A percentile compares a stretch with the other conserved stretches of the same genome.
phyloP scores from a whole-genome alignment of 179 eudicot genomes.

The Spergularia azorica region DNA sequence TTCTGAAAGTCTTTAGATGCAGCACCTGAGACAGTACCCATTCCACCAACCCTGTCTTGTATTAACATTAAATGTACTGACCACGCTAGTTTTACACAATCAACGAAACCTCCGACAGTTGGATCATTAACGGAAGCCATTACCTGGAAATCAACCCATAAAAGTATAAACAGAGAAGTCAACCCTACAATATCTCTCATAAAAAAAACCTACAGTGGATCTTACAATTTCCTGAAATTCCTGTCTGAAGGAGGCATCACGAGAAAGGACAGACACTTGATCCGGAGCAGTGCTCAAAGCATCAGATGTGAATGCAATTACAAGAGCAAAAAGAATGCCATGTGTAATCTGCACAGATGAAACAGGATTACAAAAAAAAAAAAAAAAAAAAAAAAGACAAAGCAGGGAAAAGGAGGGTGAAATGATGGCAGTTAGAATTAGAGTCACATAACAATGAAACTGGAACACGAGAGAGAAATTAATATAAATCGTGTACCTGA shows the following conservation, averaged over 20 bases:
- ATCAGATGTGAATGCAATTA: constrained; percentile 86
- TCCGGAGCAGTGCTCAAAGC: constrained; percentile 79
- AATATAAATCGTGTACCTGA: constrained; percentile 54
- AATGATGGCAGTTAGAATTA: constrained; percentile 4
- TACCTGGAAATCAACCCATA: constrained; percentile 47
- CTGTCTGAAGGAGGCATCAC: constrained; percentile 76
- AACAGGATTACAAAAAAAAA: constrained; percentile 8
- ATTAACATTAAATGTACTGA: constrained; percentile 74
- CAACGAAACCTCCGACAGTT: constrained; percentile 66
- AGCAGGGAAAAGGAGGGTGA: background rate
- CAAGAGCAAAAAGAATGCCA: constrained; percentile 83
- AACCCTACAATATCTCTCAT: constrained; percentile 7
- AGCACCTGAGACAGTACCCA: constrained; percentile 50
- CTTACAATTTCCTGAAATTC: constrained; percentile 90
- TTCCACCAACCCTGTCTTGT: constrained; percentile 53
- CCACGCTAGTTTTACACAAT: constrained; percentile 90
- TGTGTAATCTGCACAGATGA: constrained; percentile 61
- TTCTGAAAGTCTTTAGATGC: constrained; percentile 52
- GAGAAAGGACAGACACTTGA: constrained; percentile 60
- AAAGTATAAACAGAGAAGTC: constrained; percentile 19
- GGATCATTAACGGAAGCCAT: constrained; percentile 63
- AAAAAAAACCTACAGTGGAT: background rate
- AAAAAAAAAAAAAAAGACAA: constrained; percentile 19
- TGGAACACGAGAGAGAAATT: constrained; percentile 4
- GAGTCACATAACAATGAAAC: background rate